These are phyloP conservation scores for Alternaria rosae DNA, from an alignment of 2,329 filamentous ascomycete species.

Conservation along the genomic window DNA sequence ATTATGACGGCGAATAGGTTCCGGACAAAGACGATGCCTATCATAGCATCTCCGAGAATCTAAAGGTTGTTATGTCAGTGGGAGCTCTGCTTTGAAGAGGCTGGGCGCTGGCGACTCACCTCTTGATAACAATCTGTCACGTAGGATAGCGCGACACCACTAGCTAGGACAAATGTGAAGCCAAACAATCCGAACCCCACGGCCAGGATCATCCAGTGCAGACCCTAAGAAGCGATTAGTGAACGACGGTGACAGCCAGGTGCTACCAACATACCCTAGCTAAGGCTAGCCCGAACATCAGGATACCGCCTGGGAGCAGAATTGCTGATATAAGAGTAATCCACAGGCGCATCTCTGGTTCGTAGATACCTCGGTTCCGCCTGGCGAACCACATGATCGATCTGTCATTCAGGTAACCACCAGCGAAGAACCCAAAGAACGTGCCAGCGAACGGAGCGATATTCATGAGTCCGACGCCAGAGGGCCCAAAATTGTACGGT, in stretches of 20 bases:
- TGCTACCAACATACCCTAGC: constrained; percentile 21
- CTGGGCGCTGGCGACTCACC: constrained; percentile 1
- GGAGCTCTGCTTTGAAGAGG: neutral
- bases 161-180: constrained; percentile 47
- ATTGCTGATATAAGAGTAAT: constrained; percentile 44
- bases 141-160: constrained; percentile 50
- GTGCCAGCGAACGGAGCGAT: constrained; percentile 53
- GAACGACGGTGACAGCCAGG: neutral
- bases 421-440: constrained; percentile 35
- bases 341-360: constrained; percentile 57
- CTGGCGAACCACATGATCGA: constrained; percentile 45
- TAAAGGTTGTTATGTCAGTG: neutral
- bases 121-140: constrained; percentile 46
- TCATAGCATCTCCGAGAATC: constrained; percentile 58
- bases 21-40: constrained; percentile 55
- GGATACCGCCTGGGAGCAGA: constrained; percentile 44
- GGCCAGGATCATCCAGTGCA: constrained; percentile 39
- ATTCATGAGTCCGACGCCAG: constrained; percentile 51
- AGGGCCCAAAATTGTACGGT: constrained; percentile 53
- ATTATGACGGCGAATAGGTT: constrained; percentile 56
- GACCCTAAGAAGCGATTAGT: constrained; percentile 24
- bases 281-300: constrained; percentile 51
- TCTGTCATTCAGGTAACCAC: constrained; percentile 30
- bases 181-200: constrained; percentile 50
- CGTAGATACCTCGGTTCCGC: constrained; percentile 52